Base-by-base conservation (phyloP, 257 asterid genomes). In the Nicotiana sylvestris region DNA sequence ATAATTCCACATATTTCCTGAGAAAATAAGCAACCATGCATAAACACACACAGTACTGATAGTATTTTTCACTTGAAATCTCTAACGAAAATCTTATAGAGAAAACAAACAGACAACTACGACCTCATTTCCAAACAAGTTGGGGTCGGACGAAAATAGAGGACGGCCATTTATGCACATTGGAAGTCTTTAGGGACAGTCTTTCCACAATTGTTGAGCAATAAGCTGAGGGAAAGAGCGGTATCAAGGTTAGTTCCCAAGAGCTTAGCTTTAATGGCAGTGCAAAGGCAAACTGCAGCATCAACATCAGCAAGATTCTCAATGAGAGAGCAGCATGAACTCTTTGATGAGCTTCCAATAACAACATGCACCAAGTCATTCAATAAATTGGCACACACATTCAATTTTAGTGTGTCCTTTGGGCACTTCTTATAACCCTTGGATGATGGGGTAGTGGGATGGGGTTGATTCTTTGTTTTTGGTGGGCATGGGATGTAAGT, bases 211-310 rank as follows among this genome's bases (percentile, higher is more conserved):
- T 46, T 27, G 58, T 83, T 86, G 57, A 83, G 85, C 29, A 86
- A 5, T 83, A 83, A 33, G 64, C 74, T 83, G 16, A 83, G 81
- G 11, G 84, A 17, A 77, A 81, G 17, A 1, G 80, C 39, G 18
- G 77, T 10, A 12, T 80, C 58, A 11, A 83, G 64, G 49, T 81
- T 53, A 55, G 84, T 67, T 16, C 88, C 86, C 81, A 67, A 61
- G 2, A 81, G 30, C 17, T 86, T 76, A 10, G 86, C 88, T 27
- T 79, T 83, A 3, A 83, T 53, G 65, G 83, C 87, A 29, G 89
- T 83, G 87, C 89, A 86, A 77, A 86, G 89, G 66, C 86, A 86
- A 69, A 60, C 77, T 1, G 87, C 89, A 12, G 87, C 87, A 8
- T 83, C 87, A 39, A 83, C 81, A 33, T 86, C 86, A 11, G 30